Evolutionary conservation across 805 yeast genomes (phyloP), one percentile per base, ranked within the genome.

Genomic region (Candida orba): DNA sequence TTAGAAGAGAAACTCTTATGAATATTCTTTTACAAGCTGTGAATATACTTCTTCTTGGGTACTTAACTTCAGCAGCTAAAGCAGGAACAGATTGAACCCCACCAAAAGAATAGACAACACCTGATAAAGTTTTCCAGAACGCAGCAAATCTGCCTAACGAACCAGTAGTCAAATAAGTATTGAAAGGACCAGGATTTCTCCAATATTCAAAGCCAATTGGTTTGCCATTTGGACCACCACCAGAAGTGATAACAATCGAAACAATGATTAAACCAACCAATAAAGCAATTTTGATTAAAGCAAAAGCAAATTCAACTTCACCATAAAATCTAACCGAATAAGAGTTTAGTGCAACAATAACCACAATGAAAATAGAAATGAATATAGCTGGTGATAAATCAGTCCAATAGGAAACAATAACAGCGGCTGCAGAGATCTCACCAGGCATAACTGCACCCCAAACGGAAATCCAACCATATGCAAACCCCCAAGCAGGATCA

Each of bases 261-360:
- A 74, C 63, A 30, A 80, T 59, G 39, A 80, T 76, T 49, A 80
- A 65, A 17, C 86, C 85, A 18, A 76, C 59, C 53, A 83, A 69
- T 14, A 83, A 72, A 36, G 80, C 47, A 23, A 84, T 75, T 60
- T 84, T 84, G 60, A 83, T 50, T 69, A 30, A 62, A 1, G 51
- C 65, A 49, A 83, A 73, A 79, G 85, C 80, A 56, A 81, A 84
- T 35, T 65, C 69, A 7, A 60, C 43, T 57, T 75, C 78, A 37
- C 78, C 81, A 45, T 72, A 75, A 35, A 69, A 59, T 41, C 59
- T 56, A 13, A 66, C 63, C 40, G 66, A 66, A 37, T 60, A 60
- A 6, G 60, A 51, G 43, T 71, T 72, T 13, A 63, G 56, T 2
- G 56, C 52, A 17, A 69, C 51, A 22, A 69, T 62, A 8, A 65